These are phyloP conservation scores for Iberis pinnata DNA, from an alignment of 345 rosid species.

Conservation along the genomic window DNA sequence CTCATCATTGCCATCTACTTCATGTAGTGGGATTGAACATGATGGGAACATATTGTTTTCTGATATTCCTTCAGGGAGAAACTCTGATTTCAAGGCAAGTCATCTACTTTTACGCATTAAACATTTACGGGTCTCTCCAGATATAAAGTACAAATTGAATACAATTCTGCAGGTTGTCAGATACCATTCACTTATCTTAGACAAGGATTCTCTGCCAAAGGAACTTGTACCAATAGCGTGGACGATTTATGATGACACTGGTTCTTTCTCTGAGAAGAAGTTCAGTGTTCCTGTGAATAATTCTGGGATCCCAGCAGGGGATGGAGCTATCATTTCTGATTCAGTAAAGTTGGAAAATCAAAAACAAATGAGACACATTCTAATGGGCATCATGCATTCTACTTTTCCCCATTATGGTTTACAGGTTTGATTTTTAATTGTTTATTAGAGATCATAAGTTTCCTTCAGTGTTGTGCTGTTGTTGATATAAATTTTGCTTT, in stretches of 20 bases:
- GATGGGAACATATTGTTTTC: conserved; percentile 59
- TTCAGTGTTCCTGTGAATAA: conserved; percentile 29
- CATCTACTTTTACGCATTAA: conserved; percentile 14
- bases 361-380: conserved; percentile 36
- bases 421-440: conserved; percentile 49
- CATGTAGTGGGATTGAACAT: conserved; percentile 80
- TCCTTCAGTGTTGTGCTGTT: conserved; percentile 13
- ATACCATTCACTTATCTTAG: conserved; percentile 84
- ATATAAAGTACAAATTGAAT: conserved; percentile 10
- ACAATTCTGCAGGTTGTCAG: conserved; percentile 65
- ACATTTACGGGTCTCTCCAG: conserved; percentile 9
- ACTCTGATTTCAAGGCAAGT: conserved; percentile 80
- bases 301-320: conserved; percentile 20
- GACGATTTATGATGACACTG: conserved; percentile 48
- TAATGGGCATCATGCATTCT: conserved; percentile 90
- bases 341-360: too few relatives aligned
- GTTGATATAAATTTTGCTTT: conserved; percentile 28
- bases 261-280: conserved; percentile 44
- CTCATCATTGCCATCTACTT: conserved; percentile 14
- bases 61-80: conserved; percentile 69
- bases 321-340: too few relatives aligned
- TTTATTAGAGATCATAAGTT: conserved; percentile 3
- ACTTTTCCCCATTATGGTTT: conserved; percentile 87
- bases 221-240: conserved; percentile 86
- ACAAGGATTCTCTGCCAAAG: conserved; percentile 68